Base-by-base conservation (phyloP, 2,329 filamentous ascomycete genomes). In the Xylaria sp. region DNA sequence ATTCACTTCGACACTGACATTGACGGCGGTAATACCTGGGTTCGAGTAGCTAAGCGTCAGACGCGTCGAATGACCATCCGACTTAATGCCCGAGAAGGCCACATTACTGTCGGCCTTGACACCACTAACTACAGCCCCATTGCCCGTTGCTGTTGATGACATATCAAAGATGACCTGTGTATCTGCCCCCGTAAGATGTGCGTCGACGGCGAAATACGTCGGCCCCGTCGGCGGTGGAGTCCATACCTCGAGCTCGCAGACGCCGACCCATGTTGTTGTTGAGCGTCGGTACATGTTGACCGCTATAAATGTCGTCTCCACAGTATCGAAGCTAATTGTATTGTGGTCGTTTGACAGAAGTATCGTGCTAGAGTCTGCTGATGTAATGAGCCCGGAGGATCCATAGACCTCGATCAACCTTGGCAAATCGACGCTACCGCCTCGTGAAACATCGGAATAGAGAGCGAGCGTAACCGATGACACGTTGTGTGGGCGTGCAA, bases 161-260 rank as follows among this genome's bases (percentile, higher is more conserved):
- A 63, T 58, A 45, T 77, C 74, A 42, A 72, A 71, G n/a, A 70
- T 3, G n/a, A 77, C 72, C 17, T 51, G 47, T 0, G 74, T 74
- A 0, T 71, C 65, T 31, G 59, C 33, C 3, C 75, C 74, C 3
- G 70, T 75, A 17, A 76, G 72, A 42, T 74, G 72, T 10, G 75
- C 73, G 67, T 77, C 75, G 22, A 72, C 75, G 11, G 75, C 74
- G 62, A 71, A 70, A 58, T 76, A 73, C 7, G 42, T 63, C 17
- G 74, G 72, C 1, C 74, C 72, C 1, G 36, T 17, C 17, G 29
- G 36, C 20, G 76, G 68, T 1, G 72, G 71, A 1, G 70, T 74
- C 77, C 77, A 78, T 33, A 76, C 74, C 61, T 79, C 74, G 29
- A 78, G 68, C 69, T 79, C 77, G 60, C 77, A 78, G 31, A 78